phyloP scores from a whole-genome alignment of 768 basidiomycete species.

The Hypholoma fasciculare region DNA sequence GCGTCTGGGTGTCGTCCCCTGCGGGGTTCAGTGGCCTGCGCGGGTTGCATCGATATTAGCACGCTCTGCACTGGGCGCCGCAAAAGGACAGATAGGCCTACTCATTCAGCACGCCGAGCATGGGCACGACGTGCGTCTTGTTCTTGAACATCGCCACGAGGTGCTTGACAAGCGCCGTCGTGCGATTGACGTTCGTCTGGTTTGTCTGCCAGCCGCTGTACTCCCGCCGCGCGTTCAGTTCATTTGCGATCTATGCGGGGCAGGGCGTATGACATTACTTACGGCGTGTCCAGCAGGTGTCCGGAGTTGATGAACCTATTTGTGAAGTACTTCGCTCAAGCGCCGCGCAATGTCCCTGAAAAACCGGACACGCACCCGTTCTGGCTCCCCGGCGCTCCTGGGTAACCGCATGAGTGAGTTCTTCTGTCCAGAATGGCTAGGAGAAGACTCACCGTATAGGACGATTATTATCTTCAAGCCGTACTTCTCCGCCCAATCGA shows the following conservation, averaged over 20 bases:
- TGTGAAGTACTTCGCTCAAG: not conserved
- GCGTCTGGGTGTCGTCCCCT: not conserved
- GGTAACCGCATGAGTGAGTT: not conserved
- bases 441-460: constrained; percentile 46
- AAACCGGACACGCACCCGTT: constrained; percentile 49
- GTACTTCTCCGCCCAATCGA: constrained; percentile 64
- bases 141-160: constrained; percentile 59
- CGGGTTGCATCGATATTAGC: not conserved
- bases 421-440: no score
- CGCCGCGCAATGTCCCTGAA: not conserved
- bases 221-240: not conserved
- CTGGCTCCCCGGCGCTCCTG: constrained; percentile 77
- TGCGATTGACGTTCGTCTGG: constrained; percentile 65
- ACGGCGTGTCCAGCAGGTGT: constrained; percentile 54
- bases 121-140: constrained; percentile 52
- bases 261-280: constrained; percentile 10
- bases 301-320: constrained; percentile 81
- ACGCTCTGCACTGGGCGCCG: not conserved
- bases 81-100: no score
- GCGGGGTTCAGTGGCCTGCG: not conserved
- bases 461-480: constrained; percentile 82
- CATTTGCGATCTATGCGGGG: not conserved
- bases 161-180: constrained; percentile 59
- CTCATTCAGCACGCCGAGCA: constrained; percentile 80
- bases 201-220: constrained; percentile 62